Evolutionary conservation across 164 flowering plant species (phyloP).

Genomic region (Vitis cinerea): DNA sequence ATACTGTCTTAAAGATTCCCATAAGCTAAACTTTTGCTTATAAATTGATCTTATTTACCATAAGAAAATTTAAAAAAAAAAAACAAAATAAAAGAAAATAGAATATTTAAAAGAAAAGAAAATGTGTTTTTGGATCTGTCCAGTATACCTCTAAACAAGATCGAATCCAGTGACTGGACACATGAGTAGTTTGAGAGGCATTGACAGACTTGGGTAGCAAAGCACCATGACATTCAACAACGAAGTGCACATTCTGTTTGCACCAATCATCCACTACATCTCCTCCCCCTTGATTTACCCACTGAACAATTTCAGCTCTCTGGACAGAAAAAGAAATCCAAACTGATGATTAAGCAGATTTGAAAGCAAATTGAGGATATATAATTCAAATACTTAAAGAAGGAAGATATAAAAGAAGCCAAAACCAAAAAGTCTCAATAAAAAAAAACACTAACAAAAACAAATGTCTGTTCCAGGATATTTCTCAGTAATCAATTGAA

Average conservation of each 20-base stretch:
- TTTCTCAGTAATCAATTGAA: background rate
- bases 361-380: background rate
- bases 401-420: background rate
- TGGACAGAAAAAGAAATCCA: slow-evolving; percentile 27
- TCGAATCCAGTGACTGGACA: slow-evolving; percentile 87
- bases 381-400: background rate
- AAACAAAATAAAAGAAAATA: background rate
- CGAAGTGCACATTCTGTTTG: slow-evolving; percentile 50
- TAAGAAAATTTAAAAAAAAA: background rate
- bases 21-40: too few species aligned
- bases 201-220: slow-evolving; percentile 12
- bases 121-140: background rate
- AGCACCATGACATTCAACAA: slow-evolving; percentile 75
- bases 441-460: background rate
- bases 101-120: background rate
- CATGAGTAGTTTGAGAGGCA: slow-evolving; percentile 35
- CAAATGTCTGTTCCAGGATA: background rate
- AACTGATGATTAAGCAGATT: background rate
- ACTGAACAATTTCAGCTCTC: slow-evolving; percentile 82
- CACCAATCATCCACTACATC: slow-evolving; percentile 40
- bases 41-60: background rate
- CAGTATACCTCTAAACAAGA: slow-evolving; percentile 75
- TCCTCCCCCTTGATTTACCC: slow-evolving; percentile 93
- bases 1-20: too few species aligned
- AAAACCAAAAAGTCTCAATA: background rate